Base-by-base conservation (phyloP, 2,329 filamentous ascomycete genomes). In the Ophiobolus disseminans region DNA sequence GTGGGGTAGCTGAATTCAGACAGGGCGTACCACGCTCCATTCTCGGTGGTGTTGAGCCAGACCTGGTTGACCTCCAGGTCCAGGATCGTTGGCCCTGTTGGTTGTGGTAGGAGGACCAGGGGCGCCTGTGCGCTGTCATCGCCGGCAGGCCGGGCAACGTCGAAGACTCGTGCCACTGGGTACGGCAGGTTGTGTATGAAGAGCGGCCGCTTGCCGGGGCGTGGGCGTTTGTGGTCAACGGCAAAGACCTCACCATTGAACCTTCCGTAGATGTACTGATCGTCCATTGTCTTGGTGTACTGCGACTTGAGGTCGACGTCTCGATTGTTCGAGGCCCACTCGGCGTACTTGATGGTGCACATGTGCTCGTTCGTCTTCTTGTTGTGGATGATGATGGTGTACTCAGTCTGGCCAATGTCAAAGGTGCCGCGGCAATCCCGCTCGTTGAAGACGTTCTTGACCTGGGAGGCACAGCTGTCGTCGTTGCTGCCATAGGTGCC, bases 1-100 rank as follows among this genome's bases (percentile, higher is more conserved):
- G 93, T 81, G 3, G 94, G 94, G 62, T 97, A 97, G 7, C 86
- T 86, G 31, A 80, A 82, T 48, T 95, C 93, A 1, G 93, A 97
- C 75, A 97, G 82, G 23, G 92, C 94, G 72, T 93, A 99, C 91
- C 93, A 97, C 52, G 89, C 89, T 22, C 92, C 93, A n/a, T 80
- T 78, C 46, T 89, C 84, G 1, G 92, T 97, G 59, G 87, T 88
- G 69, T 97, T 96, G 50, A 97, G 81, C 66, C 94, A 96, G 0
- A 97, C 72, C 48, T 73, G 70, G 35, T 78, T 73, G 19, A 66
- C 60, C 13, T 65, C 65, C 21, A 75, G 71, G 39, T 78, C 73
- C 45, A 69, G 53, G 22, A 76, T 60, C 42, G 77, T 70, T 26
- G 85, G 86, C 60, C 90, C 85, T 17, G 85, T 78, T 0, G 94